Evolutionary conservation across 257 asterid species (phyloP), one percentile per base, ranked within the genome.

Genomic region (Marsdenia floribunda): DNA sequence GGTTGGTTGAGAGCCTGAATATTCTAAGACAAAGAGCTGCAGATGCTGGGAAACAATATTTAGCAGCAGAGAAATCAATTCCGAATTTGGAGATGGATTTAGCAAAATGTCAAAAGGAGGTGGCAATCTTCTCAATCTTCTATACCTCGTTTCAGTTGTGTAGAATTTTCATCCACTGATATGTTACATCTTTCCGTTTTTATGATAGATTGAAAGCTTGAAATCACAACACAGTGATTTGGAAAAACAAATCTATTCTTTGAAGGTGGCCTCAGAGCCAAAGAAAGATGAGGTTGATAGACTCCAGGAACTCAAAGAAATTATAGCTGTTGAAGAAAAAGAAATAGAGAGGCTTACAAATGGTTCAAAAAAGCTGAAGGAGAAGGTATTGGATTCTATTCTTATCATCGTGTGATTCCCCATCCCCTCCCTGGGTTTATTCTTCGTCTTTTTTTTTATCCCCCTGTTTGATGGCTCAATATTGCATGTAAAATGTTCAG

Each of bases 71-170:
- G 77, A 88, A 87, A 75, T 86, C 90, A 44, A 82, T 86, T 73
- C 79, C 98, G 58, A 82, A 84, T 73, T 73, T 86, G 72, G 98
- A 95, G 80, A 88, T 95, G 93, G 95, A 92, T 79, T 79, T 95
- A 68, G 94, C 93, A 22, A 95, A 95, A 87, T 81, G 89, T 83
- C 83, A 80, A 68, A 89, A 92, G 78, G 98, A 92, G 98, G 99
- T 94, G 49, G 73, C 73, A 73, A 55, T 54, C 68, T 61, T 67
- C 59, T 70, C 72, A 53, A 65, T 9, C 22, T 57, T 9, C 44
- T 76, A 77, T 37, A 21, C 64, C 53, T 5, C 42, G 35, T 72
- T 74, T 54, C 64, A 14, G 58, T 70, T 61, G 67, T 73, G 64
- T 68, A 35, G 74, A 75, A 35, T 68, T 70, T 58, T 42, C 57